Evolutionary conservation across 2,329 filamentous ascomycete species (phyloP).

Genomic region (Pseudopithomyces chartarum): DNA sequence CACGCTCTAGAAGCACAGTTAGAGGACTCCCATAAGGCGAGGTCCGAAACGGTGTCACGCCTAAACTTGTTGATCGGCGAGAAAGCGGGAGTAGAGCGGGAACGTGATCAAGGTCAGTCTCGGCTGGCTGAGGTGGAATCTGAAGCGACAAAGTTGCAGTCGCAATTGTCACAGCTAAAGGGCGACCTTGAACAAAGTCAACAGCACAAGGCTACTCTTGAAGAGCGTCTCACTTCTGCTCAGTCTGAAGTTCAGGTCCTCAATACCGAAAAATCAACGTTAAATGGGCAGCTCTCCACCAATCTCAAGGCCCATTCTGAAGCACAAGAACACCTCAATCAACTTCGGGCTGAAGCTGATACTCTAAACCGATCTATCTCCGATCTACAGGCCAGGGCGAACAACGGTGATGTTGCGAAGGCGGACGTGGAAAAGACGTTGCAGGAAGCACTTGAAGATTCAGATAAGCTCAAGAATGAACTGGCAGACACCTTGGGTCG

Average conservation of each 20-base stretch:
- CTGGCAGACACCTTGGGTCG: conserved; percentile 12
- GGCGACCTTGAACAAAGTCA: conserved; percentile 8
- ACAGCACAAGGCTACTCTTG: conserved; percentile 14
- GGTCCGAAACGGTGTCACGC: conserved; percentile 17
- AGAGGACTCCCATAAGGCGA: conserved; percentile 18
- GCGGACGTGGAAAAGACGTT: conserved; percentile 13
- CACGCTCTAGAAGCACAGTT: conserved; percentile 25
- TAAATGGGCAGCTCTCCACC: conserved; percentile 7
- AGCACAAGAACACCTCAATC: conserved; percentile 13
- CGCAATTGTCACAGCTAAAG: conserved; percentile 13
- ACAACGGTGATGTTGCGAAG: conserved; percentile 10
- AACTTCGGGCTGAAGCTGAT: conserved; percentile 13
- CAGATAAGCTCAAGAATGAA: conserved; percentile 10
- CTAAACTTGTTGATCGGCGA: conserved; percentile 16
- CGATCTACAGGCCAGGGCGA: conserved; percentile 15
- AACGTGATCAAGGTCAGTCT: conserved; percentile 28
- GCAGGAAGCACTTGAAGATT: conserved; percentile 6
- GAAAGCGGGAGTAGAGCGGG: conserved; percentile 27
- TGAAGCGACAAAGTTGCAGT: conserved; percentile 14
- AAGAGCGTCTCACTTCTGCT: conserved; percentile 13
- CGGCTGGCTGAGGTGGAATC: conserved; percentile 14
- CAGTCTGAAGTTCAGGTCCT: conserved; percentile 3
- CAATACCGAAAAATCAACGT: conserved; percentile 2
- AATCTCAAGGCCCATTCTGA: conserved; percentile 12
- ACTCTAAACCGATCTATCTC: conserved; percentile 14